Conservation (phyloP, 192 early-diverging fungal genomes). For the Coemansia sp. region DNA sequence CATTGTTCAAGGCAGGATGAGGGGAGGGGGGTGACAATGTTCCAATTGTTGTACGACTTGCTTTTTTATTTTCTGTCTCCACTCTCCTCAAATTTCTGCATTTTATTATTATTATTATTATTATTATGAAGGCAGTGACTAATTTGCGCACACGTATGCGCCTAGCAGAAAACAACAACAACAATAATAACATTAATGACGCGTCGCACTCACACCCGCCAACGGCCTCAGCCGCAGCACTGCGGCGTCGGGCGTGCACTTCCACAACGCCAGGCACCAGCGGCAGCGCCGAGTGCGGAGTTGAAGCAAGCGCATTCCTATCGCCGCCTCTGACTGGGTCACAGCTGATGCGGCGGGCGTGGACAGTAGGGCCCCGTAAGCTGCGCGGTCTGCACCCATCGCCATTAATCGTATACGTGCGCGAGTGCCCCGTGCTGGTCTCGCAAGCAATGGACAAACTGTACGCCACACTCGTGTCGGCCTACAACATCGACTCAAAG, state of each 20-base stretch:
- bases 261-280: constrained; percentile 10
- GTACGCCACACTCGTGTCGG: constrained; percentile 33
- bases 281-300: not conserved
- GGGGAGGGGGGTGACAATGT: not conserved
- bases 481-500: constrained; percentile 34
- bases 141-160: constrained; percentile 48
- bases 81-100: not conserved
- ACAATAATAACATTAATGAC: not conserved
- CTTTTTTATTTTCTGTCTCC: not conserved
- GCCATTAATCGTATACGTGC: constrained; percentile 42
- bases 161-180: constrained; percentile 16
- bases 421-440: constrained; percentile 35
- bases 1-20: not conserved
- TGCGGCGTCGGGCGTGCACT: constrained; percentile 38
- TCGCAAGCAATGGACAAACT: constrained; percentile 42
- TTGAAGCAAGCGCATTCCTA: constrained; percentile 23
- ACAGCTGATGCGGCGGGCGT: constrained; percentile 22
- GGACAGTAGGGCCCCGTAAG: constrained; percentile 46
- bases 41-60: not conserved
- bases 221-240: not conserved
- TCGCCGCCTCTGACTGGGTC: constrained; percentile 30
- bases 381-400: constrained; percentile 52
- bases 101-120: constrained; percentile 4
- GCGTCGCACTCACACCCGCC: not conserved
- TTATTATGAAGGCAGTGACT: constrained; percentile 38